Base-by-base conservation (phyloP, 768 basidiomycete genomes). In the Tephrocybe rancida region DNA sequence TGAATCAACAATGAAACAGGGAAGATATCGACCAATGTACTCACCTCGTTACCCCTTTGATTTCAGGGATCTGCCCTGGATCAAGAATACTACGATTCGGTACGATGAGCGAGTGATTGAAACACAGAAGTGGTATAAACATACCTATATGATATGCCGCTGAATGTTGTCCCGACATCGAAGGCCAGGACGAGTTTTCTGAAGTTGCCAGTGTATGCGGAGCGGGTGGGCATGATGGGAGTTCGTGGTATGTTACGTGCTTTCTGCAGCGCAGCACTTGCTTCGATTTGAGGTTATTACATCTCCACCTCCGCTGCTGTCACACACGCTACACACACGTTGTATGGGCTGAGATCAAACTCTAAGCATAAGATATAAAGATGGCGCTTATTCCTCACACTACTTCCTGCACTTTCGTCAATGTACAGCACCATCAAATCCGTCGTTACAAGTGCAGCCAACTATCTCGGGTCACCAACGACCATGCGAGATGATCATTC, bases 121-220 rank as follows among this genome's bases (percentile, higher is more conserved):
- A 11, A 27, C 5, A 10, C 18, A n/a, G n/a, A n/a, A 8, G 26
- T 24, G 7, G 26, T 8, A 51, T 11, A 5, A 2, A 38, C 48
- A 16, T 35, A 68, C 69, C 65, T 63, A 54, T 82, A 82, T 0
- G 76, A 78, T 8, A 82, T 68, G 3, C 78, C 78, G 29, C 80
- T 81, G 43, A 66, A 80, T 2, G 78, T 82, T 1, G 77, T 83
- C 7, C 82, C 82, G 2, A 83, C 62, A 50, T 83, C 82, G 32
- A 83, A 77, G 0, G 79, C 79, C 22, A 83, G 56, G 4, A 82
- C 73, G 5, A 83, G 66, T 52, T 74, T 74, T 34, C 74, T 73
- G 26, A 60, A 52, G 7, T 67, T n/a, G 16, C 80, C 81, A 26
- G 59, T 61, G 66, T 76, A 79, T 2, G 72, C 70, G 27, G 65